Evolutionary conservation across 2,329 filamentous ascomycete genomes (phyloP).

Genomic region (Stylonectria norvegica): DNA sequence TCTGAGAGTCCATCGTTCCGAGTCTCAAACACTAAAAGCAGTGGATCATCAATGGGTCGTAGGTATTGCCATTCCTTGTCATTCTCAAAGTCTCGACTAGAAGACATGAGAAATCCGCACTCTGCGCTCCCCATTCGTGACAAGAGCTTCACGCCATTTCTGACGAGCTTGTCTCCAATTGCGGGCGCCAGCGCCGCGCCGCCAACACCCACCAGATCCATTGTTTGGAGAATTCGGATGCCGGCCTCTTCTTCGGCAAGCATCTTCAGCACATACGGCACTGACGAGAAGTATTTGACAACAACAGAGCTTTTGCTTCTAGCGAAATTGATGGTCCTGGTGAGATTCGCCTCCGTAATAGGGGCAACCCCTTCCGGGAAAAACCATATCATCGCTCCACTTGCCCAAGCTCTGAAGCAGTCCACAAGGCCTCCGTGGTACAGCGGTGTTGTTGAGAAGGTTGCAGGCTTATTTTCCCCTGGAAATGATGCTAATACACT

Average conservation of each 20-base stretch:
- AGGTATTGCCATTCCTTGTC: slow-evolving; percentile 63
- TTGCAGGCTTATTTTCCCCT: slow-evolving; percentile 38
- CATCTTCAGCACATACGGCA: slow-evolving; percentile 57
- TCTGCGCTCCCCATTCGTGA: slow-evolving; percentile 65
- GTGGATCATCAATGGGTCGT: slow-evolving; percentile 34
- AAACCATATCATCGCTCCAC: slow-evolving; percentile 57
- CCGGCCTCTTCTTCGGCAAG: slow-evolving; percentile 43
- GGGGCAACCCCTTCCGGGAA: slow-evolving; percentile 56
- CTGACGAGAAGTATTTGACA: slow-evolving; percentile 59
- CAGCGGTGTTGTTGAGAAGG: slow-evolving; percentile 63
- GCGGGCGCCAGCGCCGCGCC: slow-evolving; percentile 54
- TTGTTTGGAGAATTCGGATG: slow-evolving; percentile 41
- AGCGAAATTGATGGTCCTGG: slow-evolving; percentile 43
- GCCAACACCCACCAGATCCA: slow-evolving; percentile 62
- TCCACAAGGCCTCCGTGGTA: slow-evolving; percentile 65
- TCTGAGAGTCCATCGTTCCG: slow-evolving; percentile 45
- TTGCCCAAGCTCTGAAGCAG: slow-evolving; percentile 59
- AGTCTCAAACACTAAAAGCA: slow-evolving; percentile 44
- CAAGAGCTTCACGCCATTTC: slow-evolving; percentile 50
- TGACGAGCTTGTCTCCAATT: slow-evolving; percentile 52
- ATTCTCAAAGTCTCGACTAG: slow-evolving; percentile 49
- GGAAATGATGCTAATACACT: slow-evolving; percentile 51
- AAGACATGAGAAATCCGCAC: slow-evolving; percentile 63
- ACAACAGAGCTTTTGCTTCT: slow-evolving; percentile 17
- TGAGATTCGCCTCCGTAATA: slow-evolving; percentile 54